These are phyloP conservation scores for Xerocomus minutiporus DNA, from an alignment of 1,284 basidiomycete genomes.

Conservation along the genomic window DNA sequence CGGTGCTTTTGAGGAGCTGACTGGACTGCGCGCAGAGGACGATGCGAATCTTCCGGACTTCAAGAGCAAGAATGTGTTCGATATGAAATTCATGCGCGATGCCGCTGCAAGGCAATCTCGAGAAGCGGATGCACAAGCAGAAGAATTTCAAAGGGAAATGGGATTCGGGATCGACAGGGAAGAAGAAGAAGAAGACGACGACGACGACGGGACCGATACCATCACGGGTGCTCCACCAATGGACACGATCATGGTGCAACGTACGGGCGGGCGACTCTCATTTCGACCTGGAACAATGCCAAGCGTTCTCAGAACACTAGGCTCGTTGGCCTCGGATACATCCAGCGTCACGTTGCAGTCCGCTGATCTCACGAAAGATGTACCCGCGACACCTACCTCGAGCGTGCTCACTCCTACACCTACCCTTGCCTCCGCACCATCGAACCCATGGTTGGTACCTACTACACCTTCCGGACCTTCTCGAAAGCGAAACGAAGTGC, in stretches of 20 bases:
- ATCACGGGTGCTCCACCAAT: conserved; percentile 29
- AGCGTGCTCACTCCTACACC: conserved; percentile 20
- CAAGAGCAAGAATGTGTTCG: conserved; percentile 67
- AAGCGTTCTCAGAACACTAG: conserved; percentile 30
- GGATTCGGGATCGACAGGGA: conserved; percentile 38
- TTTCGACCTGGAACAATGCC: conserved; percentile 45
- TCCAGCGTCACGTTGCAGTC: conserved; percentile 68
- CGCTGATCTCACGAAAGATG: conserved; percentile 44
- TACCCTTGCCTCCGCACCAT: conserved; percentile 2
- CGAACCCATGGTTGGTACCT: conserved; percentile 27
- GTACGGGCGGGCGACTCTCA: conserved; percentile 55
- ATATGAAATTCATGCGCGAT: conserved; percentile 96
- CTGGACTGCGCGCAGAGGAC: conserved; percentile 37
- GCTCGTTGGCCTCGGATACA: conserved; percentile 55
- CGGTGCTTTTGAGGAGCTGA: conserved; percentile 72
- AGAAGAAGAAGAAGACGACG: conserved; percentile 24
- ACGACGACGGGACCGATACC: conserved; percentile 34
- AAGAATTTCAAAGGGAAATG: conserved; percentile 70
- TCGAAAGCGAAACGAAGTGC: conserved; percentile 60
- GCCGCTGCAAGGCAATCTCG: conserved; percentile 68
- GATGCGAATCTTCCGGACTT: conserved; percentile 30
- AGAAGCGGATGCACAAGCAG: conserved; percentile 56
- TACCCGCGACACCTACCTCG: conserved; percentile 19
- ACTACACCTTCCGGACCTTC: conserved; percentile 18
- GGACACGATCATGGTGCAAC: conserved; percentile 39